Evolutionary conservation across 2,329 filamentous ascomycete genomes (phyloP).

Genomic region (Fusarium sp.): DNA sequence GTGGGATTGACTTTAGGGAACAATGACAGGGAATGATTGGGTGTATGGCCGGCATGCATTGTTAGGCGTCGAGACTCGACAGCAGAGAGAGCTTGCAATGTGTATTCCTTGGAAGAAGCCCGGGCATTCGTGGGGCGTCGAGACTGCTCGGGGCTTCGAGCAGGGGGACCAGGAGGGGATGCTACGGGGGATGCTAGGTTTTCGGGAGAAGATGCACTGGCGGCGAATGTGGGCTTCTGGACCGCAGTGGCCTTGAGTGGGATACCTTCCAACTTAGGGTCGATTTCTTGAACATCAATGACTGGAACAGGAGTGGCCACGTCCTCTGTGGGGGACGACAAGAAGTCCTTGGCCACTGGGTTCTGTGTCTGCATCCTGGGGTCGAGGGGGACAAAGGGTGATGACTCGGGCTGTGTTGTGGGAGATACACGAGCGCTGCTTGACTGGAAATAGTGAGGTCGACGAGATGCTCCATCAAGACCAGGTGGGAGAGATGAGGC

Average conservation of each 20-base stretch:
- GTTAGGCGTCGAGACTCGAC: constrained; percentile 62
- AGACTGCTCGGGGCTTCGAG: constrained; percentile 20
- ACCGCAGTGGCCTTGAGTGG: constrained; percentile 64
- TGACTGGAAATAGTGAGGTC: constrained; percentile 47
- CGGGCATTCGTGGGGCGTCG: constrained; percentile 21
- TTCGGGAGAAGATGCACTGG: constrained; percentile 40
- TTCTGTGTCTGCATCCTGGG: constrained; percentile 55
- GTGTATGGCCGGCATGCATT: constrained; percentile 71
- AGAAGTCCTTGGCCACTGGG: constrained; percentile 49
- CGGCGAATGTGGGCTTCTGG: constrained; percentile 61
- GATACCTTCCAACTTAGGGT: constrained; percentile 69
- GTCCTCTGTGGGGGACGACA: constrained; percentile 46
- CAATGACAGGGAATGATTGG: constrained; percentile 66
- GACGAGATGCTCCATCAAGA: constrained; percentile 47
- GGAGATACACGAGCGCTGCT: constrained; percentile 49
- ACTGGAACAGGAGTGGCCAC: constrained; percentile 52
- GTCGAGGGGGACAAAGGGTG: constrained; percentile 53
- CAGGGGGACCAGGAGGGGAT: constrained; percentile 39
- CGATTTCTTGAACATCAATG: constrained; percentile 67
- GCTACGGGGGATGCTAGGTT: constrained; percentile 46
- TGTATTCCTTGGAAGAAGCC: constrained; percentile 52
- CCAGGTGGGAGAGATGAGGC: constrained; percentile 46
- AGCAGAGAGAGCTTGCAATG: constrained; percentile 57
- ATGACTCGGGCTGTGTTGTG: constrained; percentile 47
- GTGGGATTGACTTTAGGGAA: constrained; percentile 57